Evolutionary conservation across 805 yeast species (phyloP), one percentile per base, ranked within the genome.

Genomic region (Saccharomyces kudriavzevii): DNA sequence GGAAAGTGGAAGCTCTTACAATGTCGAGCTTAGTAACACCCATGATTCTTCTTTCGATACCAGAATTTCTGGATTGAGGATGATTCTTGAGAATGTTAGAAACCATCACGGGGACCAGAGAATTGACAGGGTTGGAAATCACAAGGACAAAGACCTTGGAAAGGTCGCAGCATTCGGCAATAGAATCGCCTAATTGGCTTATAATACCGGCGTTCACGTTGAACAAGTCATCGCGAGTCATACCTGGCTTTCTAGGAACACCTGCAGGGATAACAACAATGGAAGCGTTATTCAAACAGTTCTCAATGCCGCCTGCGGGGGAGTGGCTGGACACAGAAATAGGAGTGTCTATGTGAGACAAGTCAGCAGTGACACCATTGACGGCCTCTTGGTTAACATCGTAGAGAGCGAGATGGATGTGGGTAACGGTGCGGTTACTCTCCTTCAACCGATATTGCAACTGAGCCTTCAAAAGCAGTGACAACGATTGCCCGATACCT

Each of bases 71-170:
- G 4, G 52, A 47, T 17, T 48, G 40, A 9, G 58, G 50, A 65
- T 77, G 73, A 69, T 80, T 77, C 75, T 82, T 81, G 13, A 47
- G 35, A 66, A 90, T 79, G 35, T 87, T 83, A 73, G 88, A 89
- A 52, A 87, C 88, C 51, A 89, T 89, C 61, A 90, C 84, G 50
- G 97, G 96, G 27, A 90, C 96, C 9, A 96, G 86, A 25, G 96
- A 87, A 77, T 90, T 90, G 62, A 90, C 96, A 4, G 97, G 97
- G 78, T 90, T 90, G 49, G 96, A 88, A 65, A 90, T 90, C 61
- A 91, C 81, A 65, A 89, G 77, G 20, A 89, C 82, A 61, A 85
- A 82, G 1, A 96, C 94, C 60, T 80, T 76, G 56, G 94, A 91
- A 45, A 66, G 53, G 49, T 67, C 70, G 53, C 88, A 82, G 67